Evolutionary conservation across 331 rosid species (phyloP), one percentile per base, ranked within the genome.

Genomic region (Phaseolus coccineus): DNA sequence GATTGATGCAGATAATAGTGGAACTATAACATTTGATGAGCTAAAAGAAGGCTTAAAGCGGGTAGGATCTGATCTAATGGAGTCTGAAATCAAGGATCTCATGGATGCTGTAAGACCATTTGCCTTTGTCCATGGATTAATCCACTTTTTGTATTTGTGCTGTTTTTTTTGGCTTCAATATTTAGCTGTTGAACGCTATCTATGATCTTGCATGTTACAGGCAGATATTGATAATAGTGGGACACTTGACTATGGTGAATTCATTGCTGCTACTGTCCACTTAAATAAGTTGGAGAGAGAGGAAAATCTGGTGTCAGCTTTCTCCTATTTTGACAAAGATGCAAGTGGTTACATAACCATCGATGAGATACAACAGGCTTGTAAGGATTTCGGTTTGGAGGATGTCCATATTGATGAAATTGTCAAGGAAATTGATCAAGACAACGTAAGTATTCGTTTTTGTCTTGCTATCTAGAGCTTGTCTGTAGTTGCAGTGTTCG

Each of bases 1-100:
- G 87, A 59, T 88, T 28, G 91, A 88, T 69, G 66, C 89, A 33
- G 88, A 88, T 77, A 88, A 64, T 52, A 86, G 91, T 37, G 91
- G 91, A 79, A 86, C 91, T 61, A 88, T 88, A 76, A 86, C 91
- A 76, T 86, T 86, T 52, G 91, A 88, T 42, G 91, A 88, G 83
- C 81, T 88, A 51, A 88, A 84, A 76, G 89, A 79, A 22, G 89
- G 88, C 53, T 84, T 88, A 48, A 82, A 79, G 77, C 76, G 78
- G 47, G 88, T 88, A 33, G 87, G 91, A 72, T 79, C 91, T 27
- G 89, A 88, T 19, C 87, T 84, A 19, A 79, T 81, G 88, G 91
- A 88, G 65, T 86, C 91, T 48, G 91, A 88, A 78, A 84, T 88
- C 78, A 88, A 77, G 84, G 89, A 84, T 84, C 91, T 88, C 57